Percentiles rank a stretch among this genome's conserved stretches.
Evolutionary conservation across 2,329 filamentous ascomycete species (phyloP).

Genomic region (Phialemonium atrogriseum): DNA sequence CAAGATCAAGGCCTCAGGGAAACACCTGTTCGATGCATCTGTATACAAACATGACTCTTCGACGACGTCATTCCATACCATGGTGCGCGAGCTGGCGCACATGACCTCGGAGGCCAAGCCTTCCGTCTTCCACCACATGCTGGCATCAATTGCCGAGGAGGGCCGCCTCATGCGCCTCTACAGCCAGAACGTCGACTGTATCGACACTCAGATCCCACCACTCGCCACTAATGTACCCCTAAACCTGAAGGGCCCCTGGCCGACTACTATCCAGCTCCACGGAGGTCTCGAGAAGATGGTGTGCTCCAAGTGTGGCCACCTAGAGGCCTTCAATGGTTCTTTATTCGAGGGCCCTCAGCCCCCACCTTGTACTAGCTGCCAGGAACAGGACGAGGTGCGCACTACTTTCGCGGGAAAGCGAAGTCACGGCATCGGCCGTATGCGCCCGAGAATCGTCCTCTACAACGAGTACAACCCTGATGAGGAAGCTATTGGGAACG

Average conservation of each 20-base stretch:
- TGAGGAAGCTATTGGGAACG: constrained; percentile 88
- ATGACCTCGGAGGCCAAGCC: constrained; percentile 71
- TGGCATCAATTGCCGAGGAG: constrained; percentile 83
- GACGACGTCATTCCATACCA: constrained; percentile 87
- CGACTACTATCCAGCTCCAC: constrained; percentile 85
- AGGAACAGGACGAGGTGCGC: constrained; percentile 66
- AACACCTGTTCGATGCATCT: constrained; percentile 93
- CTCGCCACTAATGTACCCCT: constrained; percentile 75
- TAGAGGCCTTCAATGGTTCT: constrained; percentile 67
- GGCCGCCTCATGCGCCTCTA: constrained; percentile 84
- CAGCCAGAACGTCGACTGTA: constrained; percentile 93
- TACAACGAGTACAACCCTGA: constrained; percentile 98
- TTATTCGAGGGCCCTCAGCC: constrained; percentile 80
- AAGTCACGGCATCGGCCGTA: constrained; percentile 83
- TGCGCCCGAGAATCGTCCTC: constrained; percentile 87
- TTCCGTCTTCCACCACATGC: constrained; percentile 85
- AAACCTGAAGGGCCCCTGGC: constrained; percentile 80
- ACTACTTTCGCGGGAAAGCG: constrained; percentile 72
- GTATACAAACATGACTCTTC: constrained; percentile 90
- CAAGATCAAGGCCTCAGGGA: constrained; percentile 86
- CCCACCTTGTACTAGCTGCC: constrained; percentile 70
- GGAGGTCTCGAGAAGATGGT: constrained; percentile 94
- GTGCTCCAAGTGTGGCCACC: constrained; percentile 80
- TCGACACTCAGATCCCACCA: constrained; percentile 77
- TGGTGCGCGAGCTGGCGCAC: constrained; percentile 83